phyloP scores from a whole-genome alignment of 78 protist genomes.

The Dictyostelium purpureum region DNA sequence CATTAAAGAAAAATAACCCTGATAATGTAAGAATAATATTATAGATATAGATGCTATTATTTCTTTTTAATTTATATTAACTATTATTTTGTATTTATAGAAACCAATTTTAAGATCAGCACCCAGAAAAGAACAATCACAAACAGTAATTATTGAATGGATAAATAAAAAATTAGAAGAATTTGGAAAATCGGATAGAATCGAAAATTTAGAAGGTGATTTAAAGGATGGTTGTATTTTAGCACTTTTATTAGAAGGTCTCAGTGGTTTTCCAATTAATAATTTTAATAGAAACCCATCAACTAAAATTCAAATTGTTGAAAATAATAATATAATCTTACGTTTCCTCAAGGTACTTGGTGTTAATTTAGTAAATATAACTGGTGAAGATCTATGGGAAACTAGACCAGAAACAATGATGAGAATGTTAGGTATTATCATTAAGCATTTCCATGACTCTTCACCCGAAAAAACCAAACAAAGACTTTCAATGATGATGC shows the following conservation, averaged over 20 bases:
- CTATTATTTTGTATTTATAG: background rate
- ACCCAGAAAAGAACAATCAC: constrained; percentile 57
- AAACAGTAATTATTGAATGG: constrained; percentile 46
- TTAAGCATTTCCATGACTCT: constrained; percentile 55
- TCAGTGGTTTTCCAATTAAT: constrained; percentile 42
- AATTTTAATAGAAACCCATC: constrained; percentile 50
- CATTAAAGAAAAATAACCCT: constrained; percentile 11
- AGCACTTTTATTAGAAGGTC: constrained; percentile 36
- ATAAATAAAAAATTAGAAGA: constrained; percentile 68
- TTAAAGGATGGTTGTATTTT: constrained; percentile 58
- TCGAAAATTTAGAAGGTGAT: constrained; percentile 65
- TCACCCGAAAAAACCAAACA: constrained; percentile 39
- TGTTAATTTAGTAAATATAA: constrained; percentile 60
- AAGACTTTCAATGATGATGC: constrained; percentile 33
- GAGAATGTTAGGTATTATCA: constrained; percentile 55
- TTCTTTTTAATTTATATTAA: background rate
- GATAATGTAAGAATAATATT: background rate
- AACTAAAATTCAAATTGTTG: constrained; percentile 47
- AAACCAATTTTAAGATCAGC: constrained; percentile 9
- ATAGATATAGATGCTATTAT: background rate
- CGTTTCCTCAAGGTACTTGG: constrained; percentile 60
- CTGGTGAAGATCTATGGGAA: constrained; percentile 73
- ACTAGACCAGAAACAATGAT: constrained; percentile 73
- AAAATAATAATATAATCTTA: constrained; percentile 59
- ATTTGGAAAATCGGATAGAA: background rate